Percentiles rank a stretch among this genome's conserved stretches.
phyloP scores from a whole-genome alignment of 2,329 filamentous ascomycete species.

The Plectosphaerella cucumerina region DNA sequence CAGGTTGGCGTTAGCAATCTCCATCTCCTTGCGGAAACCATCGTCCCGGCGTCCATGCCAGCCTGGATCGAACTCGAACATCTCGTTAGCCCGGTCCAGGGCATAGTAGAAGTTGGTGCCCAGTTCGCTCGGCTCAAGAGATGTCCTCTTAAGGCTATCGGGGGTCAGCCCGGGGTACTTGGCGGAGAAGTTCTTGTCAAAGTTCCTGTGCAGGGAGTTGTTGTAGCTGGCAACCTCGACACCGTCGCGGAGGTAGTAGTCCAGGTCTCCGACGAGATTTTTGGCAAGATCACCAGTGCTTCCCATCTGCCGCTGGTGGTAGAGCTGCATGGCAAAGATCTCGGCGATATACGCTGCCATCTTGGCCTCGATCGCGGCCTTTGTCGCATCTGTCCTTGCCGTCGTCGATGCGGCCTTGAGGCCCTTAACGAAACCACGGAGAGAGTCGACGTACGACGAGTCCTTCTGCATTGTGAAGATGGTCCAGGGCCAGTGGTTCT shows the following conservation, averaged over 20 bases:
- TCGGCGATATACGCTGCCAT: conserved; percentile 82
- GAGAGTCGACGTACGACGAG: conserved; percentile 64
- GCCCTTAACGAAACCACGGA: conserved; percentile 65
- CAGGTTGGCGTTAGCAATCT: conserved; percentile 83
- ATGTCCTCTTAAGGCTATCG: conserved; percentile 75
- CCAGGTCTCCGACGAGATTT: conserved; percentile 67
- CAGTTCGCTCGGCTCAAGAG: conserved; percentile 59
- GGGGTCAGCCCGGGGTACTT: conserved; percentile 72
- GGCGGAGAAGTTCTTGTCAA: conserved; percentile 77
- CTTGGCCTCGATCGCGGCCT: conserved; percentile 59
- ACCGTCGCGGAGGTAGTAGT: conserved; percentile 76
- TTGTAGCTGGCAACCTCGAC: conserved; percentile 82
- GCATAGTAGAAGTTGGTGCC: conserved; percentile 84
- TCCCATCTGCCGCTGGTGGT: conserved; percentile 75
- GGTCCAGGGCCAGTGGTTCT: conserved; percentile 95
- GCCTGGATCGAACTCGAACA: conserved; percentile 71
- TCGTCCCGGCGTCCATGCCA: conserved; percentile 68
- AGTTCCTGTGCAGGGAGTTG: conserved; percentile 76
- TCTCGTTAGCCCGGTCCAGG: conserved; percentile 65
- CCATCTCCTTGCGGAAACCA: conserved; percentile 79
- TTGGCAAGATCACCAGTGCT: conserved; percentile 62
- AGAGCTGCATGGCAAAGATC: conserved; percentile 85
- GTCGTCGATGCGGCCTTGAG: conserved; percentile 49
- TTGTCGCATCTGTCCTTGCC: conserved; percentile 50
- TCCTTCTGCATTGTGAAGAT: conserved; percentile 76